Conservation (phyloP, 768 basidiomycete genomes). For the Gymnopilus dilepis region DNA sequence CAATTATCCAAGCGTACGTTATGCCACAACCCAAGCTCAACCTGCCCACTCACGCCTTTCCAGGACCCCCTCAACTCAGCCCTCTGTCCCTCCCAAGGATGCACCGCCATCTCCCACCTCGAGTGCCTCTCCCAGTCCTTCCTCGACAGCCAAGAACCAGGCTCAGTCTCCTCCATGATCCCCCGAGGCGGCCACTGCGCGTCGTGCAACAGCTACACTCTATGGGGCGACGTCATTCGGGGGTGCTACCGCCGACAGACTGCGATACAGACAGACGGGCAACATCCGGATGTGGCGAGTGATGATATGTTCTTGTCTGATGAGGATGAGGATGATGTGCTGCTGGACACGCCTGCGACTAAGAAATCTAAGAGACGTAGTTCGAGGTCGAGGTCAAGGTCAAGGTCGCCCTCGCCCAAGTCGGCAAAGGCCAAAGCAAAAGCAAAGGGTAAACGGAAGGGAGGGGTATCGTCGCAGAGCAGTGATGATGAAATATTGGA, state of each 20-base stretch:
- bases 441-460: conserved; percentile 15
- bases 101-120: conserved; percentile 61
- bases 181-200: conserved; percentile 69
- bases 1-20: conserved; percentile 47
- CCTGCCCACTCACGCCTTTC: conserved; percentile 4
- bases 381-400: no score
- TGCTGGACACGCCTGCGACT: conserved; percentile 18
- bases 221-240: conserved; percentile 75
- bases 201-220: conserved; percentile 55
- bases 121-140: conserved; percentile 53
- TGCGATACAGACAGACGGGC: conserved; percentile 24
- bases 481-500: conserved; percentile 26
- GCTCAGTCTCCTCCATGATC: conserved; percentile 39
- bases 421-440: no score
- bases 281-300: conserved; percentile 36
- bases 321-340: conserved; percentile 25
- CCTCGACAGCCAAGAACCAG: conserved; percentile 23
- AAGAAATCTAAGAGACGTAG: no score
- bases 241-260: conserved; percentile 59
- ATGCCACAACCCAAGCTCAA: background rate
- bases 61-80: conserved; percentile 57
- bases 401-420: conserved; percentile 3
- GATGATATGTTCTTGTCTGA: conserved; percentile 41
- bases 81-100: conserved; percentile 57
- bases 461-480: conserved; percentile 13